These are phyloP conservation scores for Globisporangium spiculum DNA, from an alignment of 352 stramenopile species.

Conservation along the genomic window DNA sequence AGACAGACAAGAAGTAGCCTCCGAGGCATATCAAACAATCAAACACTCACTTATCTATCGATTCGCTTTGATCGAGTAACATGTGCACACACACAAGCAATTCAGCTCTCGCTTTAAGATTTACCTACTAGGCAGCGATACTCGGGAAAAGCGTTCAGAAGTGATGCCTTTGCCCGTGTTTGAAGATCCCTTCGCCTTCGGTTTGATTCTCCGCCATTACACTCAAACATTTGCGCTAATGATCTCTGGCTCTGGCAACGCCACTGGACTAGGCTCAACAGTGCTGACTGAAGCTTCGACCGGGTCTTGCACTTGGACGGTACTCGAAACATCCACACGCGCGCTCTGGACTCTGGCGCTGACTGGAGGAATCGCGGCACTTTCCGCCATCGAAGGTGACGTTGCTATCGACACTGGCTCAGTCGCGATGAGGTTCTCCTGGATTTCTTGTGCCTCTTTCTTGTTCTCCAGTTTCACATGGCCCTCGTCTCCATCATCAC, in stretches of 20 bases:
- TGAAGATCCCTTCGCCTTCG: not conserved
- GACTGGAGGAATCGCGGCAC: not conserved
- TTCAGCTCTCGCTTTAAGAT: not conserved
- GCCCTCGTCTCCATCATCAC: not conserved
- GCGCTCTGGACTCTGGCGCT: not conserved
- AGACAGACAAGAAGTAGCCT: too few species aligned
- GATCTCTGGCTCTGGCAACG: not conserved
- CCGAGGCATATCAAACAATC: not conserved
- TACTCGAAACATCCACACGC: not conserved
- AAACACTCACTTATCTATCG: not conserved
- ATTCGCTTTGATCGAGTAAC: not conserved
- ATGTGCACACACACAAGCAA: too few species aligned
- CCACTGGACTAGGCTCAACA: not conserved
- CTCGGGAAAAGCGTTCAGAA: not conserved
- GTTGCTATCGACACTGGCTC: not conserved
- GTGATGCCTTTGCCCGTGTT: not conserved
- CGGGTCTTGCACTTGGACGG: not conserved
- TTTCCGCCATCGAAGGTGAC: not conserved
- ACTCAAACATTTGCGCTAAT: not conserved
- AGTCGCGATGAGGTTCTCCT: slow-evolving; percentile 2
- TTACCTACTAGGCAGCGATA: not conserved
- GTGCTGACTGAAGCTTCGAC: not conserved
- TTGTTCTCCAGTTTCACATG: not conserved
- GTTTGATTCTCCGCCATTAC: not conserved
- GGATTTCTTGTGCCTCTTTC: not conserved